Evolutionary conservation across 768 basidiomycete species (phyloP).

Genomic region (Tulasnella sp.): DNA sequence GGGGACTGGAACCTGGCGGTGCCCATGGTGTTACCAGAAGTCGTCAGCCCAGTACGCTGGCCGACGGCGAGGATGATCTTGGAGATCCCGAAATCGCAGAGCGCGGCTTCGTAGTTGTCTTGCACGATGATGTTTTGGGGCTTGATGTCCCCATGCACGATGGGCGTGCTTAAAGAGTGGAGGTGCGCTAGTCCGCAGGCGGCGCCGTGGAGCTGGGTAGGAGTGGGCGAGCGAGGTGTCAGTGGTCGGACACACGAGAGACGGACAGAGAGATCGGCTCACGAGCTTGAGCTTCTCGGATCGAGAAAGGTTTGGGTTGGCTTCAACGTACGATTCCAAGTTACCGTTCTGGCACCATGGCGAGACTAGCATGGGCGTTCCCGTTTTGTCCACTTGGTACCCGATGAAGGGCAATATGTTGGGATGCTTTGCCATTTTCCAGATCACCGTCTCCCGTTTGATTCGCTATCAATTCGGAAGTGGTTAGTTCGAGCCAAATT

Average conservation of each 20-base stretch:
- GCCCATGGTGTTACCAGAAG: not conserved
- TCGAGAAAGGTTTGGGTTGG: not conserved
- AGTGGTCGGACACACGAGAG: no score
- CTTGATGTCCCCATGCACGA: constrained; percentile 20
- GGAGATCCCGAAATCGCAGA: constrained; percentile 7
- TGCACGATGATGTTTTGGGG: not conserved
- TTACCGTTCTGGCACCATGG: not conserved
- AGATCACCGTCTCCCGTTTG: not conserved
- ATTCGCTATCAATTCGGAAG: not conserved
- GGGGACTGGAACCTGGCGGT: not conserved
- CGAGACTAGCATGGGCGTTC: not conserved
- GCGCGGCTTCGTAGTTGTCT: not conserved
- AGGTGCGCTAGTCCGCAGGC: not conserved
- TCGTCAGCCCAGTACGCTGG: not conserved
- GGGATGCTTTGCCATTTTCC: not conserved
- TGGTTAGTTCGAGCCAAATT: not conserved
- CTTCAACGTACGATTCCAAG: not conserved
- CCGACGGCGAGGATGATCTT: not conserved
- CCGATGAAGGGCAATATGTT: constrained; percentile 5
- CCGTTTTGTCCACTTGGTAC: not conserved
- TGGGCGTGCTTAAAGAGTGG: not conserved
- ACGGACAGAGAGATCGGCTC: not conserved
- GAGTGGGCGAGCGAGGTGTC: no score
- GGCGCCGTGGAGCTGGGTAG: not conserved
- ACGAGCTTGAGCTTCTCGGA: not conserved